Base-by-base conservation (phyloP, 208 protist genomes). In the Acanthamoeba royreba region DNA sequence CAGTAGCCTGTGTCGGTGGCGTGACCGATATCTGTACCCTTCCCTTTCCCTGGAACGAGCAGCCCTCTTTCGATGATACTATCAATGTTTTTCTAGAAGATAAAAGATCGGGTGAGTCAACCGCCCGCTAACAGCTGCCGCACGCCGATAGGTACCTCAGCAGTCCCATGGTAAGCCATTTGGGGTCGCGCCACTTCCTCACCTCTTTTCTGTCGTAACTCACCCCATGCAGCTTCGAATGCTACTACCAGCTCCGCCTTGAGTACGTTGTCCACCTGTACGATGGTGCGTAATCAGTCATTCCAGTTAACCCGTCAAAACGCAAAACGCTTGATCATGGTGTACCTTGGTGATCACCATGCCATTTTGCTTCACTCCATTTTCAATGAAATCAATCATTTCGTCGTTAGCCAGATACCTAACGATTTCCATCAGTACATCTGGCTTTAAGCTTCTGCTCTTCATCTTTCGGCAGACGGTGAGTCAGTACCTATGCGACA, bases 1-100 rank as follows among this genome's bases (percentile, higher is more conserved):
- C 74, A 86, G 17, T 17, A 86, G n/a, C 74, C 74, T 17, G 74
- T 86, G 74, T 86, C 74, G 43, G 74, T 86, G 40, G 74, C 74
- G 45, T 86, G 74, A 2, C 28, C 25, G n/a, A 86, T 33, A 43
- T 86, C 74, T 22, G 33, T 55, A 9, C 74, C 74, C 45, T 86
- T 86, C 42, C 74, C 74, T n/a, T 35, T 53, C 25, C 74, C 74
- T 15, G 74, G 74, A 35, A 86, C 74, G 22, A 86, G 74, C 43
- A 86, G 45, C 9, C 74, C 74, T 33, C 52, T 86, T 25, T 86
- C 74, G 22, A 86, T 5, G 17, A 86, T 86, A 25, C 74, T 86
- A 35, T 86, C 74, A 25, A 86, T 86, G 74, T 86, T 86, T 33
- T 53, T 22, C 74, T 74, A 25, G 11, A 28, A 28, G 15, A 0